Percentiles rank a stretch among this genome's conserved stretches.
Evolutionary conservation across 2,329 filamentous ascomycete genomes (phyloP).

Genomic region (Ophiocordyceps camponoti-floridani): DNA sequence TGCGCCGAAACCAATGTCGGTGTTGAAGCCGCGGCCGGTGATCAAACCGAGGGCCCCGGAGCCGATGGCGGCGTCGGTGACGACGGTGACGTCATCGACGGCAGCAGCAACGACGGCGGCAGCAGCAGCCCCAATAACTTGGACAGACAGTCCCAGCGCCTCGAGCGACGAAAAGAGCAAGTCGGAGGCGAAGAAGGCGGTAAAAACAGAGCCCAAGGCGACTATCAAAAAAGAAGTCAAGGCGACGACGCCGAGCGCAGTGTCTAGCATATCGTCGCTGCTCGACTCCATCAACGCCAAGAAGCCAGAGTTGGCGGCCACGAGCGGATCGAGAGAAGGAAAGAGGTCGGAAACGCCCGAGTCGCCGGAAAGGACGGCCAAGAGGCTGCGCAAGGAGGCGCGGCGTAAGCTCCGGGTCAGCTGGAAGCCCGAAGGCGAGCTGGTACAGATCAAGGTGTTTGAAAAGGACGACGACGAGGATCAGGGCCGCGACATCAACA

Average conservation of each 20-base stretch:
- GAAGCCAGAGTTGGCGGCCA: constrained; percentile 17
- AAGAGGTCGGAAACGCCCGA: constrained; percentile 35
- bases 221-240: constrained; percentile 13
- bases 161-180: constrained; percentile 15
- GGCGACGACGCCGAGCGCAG: constrained; percentile 12
- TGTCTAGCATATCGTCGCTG: constrained; percentile 34
- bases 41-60: constrained; percentile 23
- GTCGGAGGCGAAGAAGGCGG: constrained; percentile 9
- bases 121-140: neutral
- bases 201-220: constrained; percentile 5
- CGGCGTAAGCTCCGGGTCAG: constrained; percentile 51
- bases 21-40: constrained; percentile 26
- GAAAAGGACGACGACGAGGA: constrained; percentile 57
- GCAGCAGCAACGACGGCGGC: no score
- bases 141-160: constrained; percentile 8
- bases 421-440: constrained; percentile 49
- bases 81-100: no score
- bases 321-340: constrained; percentile 25
- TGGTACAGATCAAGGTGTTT: constrained; percentile 52
- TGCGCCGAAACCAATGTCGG: constrained; percentile 13
- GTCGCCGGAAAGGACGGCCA: constrained; percentile 48
- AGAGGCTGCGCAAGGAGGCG: constrained; percentile 54
- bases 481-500: constrained; percentile 45
- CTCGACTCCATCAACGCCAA: constrained; percentile 31
- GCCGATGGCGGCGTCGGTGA: constrained; percentile 4